A percentile compares a stretch with the other conserved stretches of the same genome.
phyloP scores from a whole-genome alignment of 495 filamentous ascomycete genomes.

The Glonium stellatum region DNA sequence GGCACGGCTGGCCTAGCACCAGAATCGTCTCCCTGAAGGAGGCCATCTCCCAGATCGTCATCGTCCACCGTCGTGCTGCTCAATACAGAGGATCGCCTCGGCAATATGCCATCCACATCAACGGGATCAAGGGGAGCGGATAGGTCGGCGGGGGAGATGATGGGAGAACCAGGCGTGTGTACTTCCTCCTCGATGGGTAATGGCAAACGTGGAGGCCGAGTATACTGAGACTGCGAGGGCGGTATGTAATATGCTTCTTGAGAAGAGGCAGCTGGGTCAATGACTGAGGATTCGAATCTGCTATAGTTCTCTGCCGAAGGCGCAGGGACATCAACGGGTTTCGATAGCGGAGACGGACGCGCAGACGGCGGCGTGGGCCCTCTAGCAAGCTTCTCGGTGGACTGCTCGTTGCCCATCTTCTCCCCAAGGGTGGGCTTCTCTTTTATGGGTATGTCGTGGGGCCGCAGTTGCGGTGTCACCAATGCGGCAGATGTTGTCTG shows the following conservation, averaged over 20 bases:
- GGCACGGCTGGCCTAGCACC: constrained; percentile 57
- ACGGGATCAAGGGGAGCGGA: constrained; percentile 44
- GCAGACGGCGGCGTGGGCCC: neutral
- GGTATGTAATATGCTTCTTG: constrained; percentile 26
- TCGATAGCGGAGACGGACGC: constrained; percentile 14
- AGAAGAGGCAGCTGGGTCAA: constrained; percentile 24
- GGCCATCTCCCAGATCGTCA: constrained; percentile 70
- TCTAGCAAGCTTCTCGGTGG: constrained; percentile 1
- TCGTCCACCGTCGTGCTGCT: constrained; percentile 70
- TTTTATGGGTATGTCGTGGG: constrained; percentile 5
- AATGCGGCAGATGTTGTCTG: constrained; percentile 23
- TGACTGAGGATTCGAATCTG: constrained; percentile 14
- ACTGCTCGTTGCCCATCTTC: constrained; percentile 28
- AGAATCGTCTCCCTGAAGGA: constrained; percentile 53
- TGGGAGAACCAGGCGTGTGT: constrained; percentile 78
- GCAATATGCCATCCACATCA: constrained; percentile 45
- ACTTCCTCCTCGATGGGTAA: constrained; percentile 86
- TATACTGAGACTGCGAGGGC: constrained; percentile 49
- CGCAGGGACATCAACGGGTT: constrained; percentile 22
- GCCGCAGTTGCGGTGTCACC: constrained; percentile 10
- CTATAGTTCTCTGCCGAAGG: neutral
- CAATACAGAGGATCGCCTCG: constrained; percentile 53
- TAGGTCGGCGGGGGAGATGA: constrained; percentile 57
- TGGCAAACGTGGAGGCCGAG: constrained; percentile 77
- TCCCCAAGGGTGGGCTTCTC: constrained; percentile 1